Percentiles rank a stretch among this genome's conserved stretches.
Evolutionary conservation across 1,139 yeast genomes (phyloP).

Genomic region (Diutina sp.): DNA sequence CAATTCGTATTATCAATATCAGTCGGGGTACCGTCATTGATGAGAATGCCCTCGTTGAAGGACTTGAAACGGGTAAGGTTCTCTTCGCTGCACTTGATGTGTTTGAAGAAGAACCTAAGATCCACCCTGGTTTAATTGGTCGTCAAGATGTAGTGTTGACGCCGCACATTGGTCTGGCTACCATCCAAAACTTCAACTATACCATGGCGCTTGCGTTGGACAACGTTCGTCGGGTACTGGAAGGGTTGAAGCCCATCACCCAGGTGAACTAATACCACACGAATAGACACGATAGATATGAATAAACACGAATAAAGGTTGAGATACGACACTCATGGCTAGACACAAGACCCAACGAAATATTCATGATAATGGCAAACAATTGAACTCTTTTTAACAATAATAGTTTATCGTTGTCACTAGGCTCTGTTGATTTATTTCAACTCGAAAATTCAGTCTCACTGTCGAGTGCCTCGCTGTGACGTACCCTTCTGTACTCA

Average conservation of each 20-base stretch:
- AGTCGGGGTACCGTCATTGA: constrained; percentile 69
- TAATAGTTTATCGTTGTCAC: no score
- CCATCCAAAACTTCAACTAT: constrained; percentile 33
- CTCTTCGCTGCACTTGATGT: constrained; percentile 78
- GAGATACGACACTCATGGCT: not conserved
- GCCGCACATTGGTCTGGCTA: constrained; percentile 76
- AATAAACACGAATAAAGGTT: not conserved
- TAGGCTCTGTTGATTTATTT: no score
- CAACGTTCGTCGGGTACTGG: not conserved
- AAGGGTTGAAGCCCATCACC: not conserved
- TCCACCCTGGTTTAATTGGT: constrained; percentile 37
- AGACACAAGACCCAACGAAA: not conserved
- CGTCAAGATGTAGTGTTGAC: constrained; percentile 63
- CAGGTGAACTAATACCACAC: not conserved
- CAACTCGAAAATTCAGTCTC: no score
- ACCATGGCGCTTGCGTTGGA: constrained; percentile 20
- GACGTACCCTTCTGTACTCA: not conserved
- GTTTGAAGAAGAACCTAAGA: constrained; percentile 53
- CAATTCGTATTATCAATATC: constrained; percentile 59
- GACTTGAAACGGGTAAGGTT: constrained; percentile 55
- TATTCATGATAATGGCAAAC: no score
- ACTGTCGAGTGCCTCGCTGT: not conserved
- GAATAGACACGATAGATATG: no score
- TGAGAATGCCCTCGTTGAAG: constrained; percentile 58
- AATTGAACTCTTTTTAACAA: no score